Conservation (phyloP, 2,329 filamentous ascomycete species). For the Venturiaceae sp. region DNA sequence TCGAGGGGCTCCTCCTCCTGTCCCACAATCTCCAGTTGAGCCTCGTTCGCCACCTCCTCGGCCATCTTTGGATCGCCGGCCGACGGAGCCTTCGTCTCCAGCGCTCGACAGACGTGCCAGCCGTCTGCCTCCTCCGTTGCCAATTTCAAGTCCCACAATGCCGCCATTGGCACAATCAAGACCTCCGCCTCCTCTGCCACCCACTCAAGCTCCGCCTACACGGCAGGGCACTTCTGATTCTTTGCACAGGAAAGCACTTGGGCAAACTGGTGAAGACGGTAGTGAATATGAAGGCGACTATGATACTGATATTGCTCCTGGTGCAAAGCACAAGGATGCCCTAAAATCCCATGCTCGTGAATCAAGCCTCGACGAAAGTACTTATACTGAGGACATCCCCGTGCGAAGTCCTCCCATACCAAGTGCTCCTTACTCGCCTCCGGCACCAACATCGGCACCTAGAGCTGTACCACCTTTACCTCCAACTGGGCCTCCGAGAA, state of each 20-base stretch:
- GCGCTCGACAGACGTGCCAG: constrained; percentile 25
- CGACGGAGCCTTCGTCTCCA: constrained; percentile 38
- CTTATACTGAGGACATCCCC: constrained; percentile 44
- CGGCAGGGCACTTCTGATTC: constrained; percentile 23
- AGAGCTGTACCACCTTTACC: constrained; percentile 44
- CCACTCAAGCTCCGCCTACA: constrained; percentile 25
- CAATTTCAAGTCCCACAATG: constrained; percentile 13
- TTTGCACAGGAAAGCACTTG: constrained; percentile 16
- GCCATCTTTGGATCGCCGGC: constrained; percentile 19
- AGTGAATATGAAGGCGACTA: constrained; percentile 97
- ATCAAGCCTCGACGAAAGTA: constrained; percentile 60
- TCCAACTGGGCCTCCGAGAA: constrained; percentile 40
- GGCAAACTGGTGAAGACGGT: constrained; percentile 65
- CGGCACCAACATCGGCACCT: constrained; percentile 13
- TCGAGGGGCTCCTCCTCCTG: constrained; percentile 16
- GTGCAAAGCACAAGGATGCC: constrained; percentile 87
- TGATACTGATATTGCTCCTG: constrained; percentile 93
- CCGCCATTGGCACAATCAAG: constrained; percentile 19
- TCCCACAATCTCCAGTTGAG: constrained; percentile 20
- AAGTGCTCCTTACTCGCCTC: constrained; percentile 21
- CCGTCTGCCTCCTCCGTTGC: constrained; percentile 22
- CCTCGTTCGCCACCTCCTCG: background rate
- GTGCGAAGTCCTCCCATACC: constrained; percentile 30
- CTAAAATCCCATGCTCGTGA: constrained; percentile 73
- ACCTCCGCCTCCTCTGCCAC: constrained; percentile 39